Evolutionary conservation across 2,329 filamentous ascomycete genomes (phyloP).

Genomic region (Claviceps arundinis): DNA sequence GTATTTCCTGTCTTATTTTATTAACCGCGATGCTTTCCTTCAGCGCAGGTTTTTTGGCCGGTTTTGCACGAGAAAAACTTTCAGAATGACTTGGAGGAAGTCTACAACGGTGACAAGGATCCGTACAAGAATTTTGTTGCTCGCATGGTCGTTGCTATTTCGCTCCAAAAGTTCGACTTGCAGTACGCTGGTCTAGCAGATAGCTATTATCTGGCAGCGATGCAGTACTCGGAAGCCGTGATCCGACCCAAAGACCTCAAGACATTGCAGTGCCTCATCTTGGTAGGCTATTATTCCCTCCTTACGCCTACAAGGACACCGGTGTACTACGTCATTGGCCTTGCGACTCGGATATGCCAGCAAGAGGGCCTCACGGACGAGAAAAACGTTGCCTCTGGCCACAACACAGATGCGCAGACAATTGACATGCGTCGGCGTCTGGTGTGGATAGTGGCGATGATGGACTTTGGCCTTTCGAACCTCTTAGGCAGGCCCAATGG

Average conservation of each 20-base stretch:
- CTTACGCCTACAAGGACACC: conserved; percentile 84
- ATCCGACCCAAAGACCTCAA: conserved; percentile 80
- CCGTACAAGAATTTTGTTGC: conserved; percentile 79
- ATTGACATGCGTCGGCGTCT: conserved; percentile 82
- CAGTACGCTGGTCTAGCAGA: conserved; percentile 89
- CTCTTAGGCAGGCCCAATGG: conserved; percentile 77
- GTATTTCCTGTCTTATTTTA: neutral
- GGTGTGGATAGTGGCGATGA: conserved; percentile 76
- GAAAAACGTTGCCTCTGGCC: conserved; percentile 61
- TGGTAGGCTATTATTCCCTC: conserved; percentile 85
- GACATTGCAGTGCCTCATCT: conserved; percentile 75
- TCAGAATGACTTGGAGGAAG: conserved; percentile 60
- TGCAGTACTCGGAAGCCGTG: conserved; percentile 70
- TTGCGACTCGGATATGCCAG: conserved; percentile 78
- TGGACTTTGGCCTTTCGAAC: conserved; percentile 82
- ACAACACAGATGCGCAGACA: conserved; percentile 54
- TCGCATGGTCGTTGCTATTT: conserved; percentile 87
- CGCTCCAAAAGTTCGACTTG: conserved; percentile 79
- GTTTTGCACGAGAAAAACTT: conserved; percentile 76
- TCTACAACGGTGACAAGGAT: conserved; percentile 63
- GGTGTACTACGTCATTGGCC: conserved; percentile 83
- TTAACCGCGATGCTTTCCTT: neutral
- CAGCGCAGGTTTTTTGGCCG: conserved; percentile 80
- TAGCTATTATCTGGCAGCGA: conserved; percentile 84
- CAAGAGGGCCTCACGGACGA: conserved; percentile 81